phyloP scores from a whole-genome alignment of 495 filamentous ascomycete genomes.

The Penicillium paradoxum region DNA sequence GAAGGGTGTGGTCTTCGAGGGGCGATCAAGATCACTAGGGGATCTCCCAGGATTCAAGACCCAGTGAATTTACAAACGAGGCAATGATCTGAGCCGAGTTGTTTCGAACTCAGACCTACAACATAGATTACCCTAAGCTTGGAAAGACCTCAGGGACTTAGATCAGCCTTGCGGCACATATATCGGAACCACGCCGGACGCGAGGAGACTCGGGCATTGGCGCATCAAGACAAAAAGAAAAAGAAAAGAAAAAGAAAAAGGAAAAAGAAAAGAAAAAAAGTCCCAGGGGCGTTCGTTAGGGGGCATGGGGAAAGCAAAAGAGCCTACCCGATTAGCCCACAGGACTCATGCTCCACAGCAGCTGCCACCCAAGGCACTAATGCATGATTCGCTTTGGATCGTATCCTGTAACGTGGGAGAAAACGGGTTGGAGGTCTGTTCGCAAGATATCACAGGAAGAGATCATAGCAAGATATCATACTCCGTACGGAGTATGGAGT shows the following conservation, averaged over 20 bases:
- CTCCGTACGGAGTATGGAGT: no score
- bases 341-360: constrained; percentile 30
- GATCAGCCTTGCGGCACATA: constrained; percentile 26
- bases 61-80: constrained; percentile 18
- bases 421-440: neutral
- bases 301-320: constrained; percentile 33
- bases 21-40: constrained; percentile 15
- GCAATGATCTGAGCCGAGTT: constrained; percentile 20
- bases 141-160: neutral
- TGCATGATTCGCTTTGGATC: neutral
- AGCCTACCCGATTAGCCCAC: constrained; percentile 35
- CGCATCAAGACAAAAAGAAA: constrained; percentile 7
- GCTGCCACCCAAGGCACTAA: constrained; percentile 30
- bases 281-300: constrained; percentile 39
- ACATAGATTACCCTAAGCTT: constrained; percentile 8
- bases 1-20: constrained; percentile 9
- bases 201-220: constrained; percentile 19
- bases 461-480: no score
- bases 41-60: constrained; percentile 4
- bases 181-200: constrained; percentile 19
- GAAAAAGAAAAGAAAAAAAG: constrained; percentile 10
- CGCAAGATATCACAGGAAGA: no score
- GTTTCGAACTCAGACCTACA: neutral
- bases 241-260: constrained; percentile 8
- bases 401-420: neutral